These are phyloP conservation scores for Chionographis japonica DNA, from an alignment of 106 monocot genomes.

Conservation along the genomic window DNA sequence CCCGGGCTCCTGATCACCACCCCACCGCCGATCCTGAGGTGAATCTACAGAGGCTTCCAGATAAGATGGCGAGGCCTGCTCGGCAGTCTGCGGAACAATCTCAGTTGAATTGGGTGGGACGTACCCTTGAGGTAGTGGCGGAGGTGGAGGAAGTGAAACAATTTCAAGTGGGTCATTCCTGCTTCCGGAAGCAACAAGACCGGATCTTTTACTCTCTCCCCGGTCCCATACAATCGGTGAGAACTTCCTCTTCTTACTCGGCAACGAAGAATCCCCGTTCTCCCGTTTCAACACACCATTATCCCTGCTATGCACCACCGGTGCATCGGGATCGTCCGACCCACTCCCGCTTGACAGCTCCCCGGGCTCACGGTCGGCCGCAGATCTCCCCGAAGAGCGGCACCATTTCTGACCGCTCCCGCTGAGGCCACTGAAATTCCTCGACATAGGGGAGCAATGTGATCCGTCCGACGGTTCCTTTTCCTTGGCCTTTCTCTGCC, in stretches of 20 bases:
- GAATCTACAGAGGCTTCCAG: conserved; percentile 11
- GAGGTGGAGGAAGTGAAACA: conserved; percentile 25
- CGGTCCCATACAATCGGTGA: conserved; percentile 56
- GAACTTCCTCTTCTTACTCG: conserved; percentile 54
- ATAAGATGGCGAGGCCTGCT: background rate
- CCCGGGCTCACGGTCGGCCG: conserved; percentile 41
- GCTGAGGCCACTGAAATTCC: conserved; percentile 12
- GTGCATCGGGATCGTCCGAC: conserved; percentile 20
- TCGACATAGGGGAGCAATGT: conserved; percentile 2
- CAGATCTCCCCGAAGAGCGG: background rate
- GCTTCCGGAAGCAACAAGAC: background rate
- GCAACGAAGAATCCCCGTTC: conserved; percentile 1
- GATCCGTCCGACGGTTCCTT: conserved; percentile 30
- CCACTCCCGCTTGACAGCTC: conserved; percentile 52
- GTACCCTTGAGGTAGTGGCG: conserved; percentile 31
- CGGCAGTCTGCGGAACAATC: background rate
- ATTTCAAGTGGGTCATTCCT: conserved; percentile 2
- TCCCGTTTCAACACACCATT: conserved; percentile 1
- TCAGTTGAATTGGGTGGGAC: conserved; percentile 5
- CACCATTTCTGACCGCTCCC: conserved; percentile 7
- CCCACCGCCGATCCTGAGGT: background rate
- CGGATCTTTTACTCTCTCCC: conserved; percentile 25
- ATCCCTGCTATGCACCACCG: background rate
- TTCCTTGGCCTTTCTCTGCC: conserved; percentile 15
- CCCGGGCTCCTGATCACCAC: background rate